phyloP scores from a whole-genome alignment of 306 rosid species.

The Trifolium dubium region DNA sequence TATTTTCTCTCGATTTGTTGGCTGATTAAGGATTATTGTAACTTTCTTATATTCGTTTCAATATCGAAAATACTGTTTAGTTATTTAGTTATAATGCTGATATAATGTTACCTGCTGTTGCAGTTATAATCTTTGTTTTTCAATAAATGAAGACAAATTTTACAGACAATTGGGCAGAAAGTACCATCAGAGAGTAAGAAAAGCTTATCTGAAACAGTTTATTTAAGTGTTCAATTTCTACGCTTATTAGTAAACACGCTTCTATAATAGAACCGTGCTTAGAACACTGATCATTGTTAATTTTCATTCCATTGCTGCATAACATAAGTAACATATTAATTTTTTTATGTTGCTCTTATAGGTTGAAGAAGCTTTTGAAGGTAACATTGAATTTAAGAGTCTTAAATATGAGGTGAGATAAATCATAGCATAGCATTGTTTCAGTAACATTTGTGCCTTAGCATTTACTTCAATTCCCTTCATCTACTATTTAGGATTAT shows the following conservation, averaged over 20 bases:
- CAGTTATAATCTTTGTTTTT: not conserved
- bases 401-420: no score
- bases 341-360: no score
- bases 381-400: no score
- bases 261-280: not conserved
- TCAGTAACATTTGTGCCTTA: no score
- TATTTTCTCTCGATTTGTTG: slow-evolving; percentile 12
- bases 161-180: not conserved
- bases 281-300: not conserved
- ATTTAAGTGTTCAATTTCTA: not conserved
- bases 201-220: not conserved
- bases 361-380: no score
- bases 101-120: not conserved
- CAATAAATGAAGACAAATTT: not conserved
- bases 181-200: not conserved
- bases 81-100: no score
- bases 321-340: not conserved
- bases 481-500: no score
- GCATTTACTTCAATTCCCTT: no score
- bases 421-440: no score
- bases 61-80: slow-evolving; percentile 27
- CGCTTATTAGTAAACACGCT: not conserved
- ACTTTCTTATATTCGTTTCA: not conserved
- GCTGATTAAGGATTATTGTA: not conserved
- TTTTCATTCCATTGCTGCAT: not conserved